Evolutionary conservation across 768 basidiomycete genomes (phyloP).

Genomic region (Mycena indigotica): DNA sequence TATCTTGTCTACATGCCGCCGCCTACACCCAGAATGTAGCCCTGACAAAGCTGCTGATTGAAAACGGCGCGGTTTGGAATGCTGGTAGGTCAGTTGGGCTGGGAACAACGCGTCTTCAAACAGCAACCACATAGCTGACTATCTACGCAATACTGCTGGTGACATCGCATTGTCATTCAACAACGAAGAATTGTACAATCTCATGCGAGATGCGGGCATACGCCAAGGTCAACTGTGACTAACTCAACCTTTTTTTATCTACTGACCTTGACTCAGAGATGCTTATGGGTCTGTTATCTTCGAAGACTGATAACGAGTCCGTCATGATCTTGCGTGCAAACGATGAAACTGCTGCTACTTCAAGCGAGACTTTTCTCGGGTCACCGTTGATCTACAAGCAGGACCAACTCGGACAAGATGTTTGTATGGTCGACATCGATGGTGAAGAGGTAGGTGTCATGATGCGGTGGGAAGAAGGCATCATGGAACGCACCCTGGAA

Average conservation of each 20-base stretch:
- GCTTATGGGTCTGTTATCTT: constrained; percentile 64
- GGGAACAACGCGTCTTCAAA: background rate
- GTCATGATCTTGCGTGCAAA: constrained; percentile 47
- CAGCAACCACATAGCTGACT: constrained; percentile 62
- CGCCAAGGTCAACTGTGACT: constrained; percentile 66
- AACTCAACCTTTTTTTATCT: background rate
- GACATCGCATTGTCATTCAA: constrained; percentile 91
- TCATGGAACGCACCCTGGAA: constrained; percentile 84
- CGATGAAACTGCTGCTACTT: constrained; percentile 61
- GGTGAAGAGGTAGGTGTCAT: constrained; percentile 93
- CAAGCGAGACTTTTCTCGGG: constrained; percentile 68
- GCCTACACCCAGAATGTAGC: constrained; percentile 68
- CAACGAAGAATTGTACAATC: constrained; percentile 67
- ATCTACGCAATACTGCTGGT: constrained; percentile 78
- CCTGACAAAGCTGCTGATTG: constrained; percentile 68
- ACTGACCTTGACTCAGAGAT: constrained; percentile 52
- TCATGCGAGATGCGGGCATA: constrained; percentile 91
- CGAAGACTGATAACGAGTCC: constrained; percentile 38
- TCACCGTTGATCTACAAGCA: constrained; percentile 68
- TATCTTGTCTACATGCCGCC: constrained; percentile 85
- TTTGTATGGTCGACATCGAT: constrained; percentile 68
- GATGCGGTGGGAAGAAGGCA: constrained; percentile 96
- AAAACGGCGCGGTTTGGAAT: constrained; percentile 92
- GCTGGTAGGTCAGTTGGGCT: constrained; percentile 49
- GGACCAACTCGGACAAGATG: constrained; percentile 77